These are phyloP conservation scores for Cladorrhinum sp. DNA, from an alignment of 2,329 filamentous ascomycete genomes.

Conservation along the genomic window DNA sequence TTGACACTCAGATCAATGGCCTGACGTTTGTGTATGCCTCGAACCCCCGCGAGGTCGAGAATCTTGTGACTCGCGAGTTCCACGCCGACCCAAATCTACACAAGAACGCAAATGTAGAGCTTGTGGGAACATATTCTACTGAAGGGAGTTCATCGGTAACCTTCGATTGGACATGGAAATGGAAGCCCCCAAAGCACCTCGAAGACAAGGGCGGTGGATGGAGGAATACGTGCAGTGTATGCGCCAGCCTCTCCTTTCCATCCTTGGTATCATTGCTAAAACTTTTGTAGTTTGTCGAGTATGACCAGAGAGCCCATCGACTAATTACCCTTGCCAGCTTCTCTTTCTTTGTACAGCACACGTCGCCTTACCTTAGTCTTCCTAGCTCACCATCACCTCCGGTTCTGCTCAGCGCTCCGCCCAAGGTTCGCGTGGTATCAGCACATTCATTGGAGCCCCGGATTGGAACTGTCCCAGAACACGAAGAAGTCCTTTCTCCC, in stretches of 20 bases:
- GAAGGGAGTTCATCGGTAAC: conserved; percentile 78
- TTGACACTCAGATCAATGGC: conserved; percentile 79
- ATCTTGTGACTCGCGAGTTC: conserved; percentile 90
- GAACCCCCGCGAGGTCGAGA: conserved; percentile 83
- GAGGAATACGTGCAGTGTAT: conserved; percentile 89
- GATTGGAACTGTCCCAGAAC: conserved; percentile 69
- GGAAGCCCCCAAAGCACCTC: conserved; percentile 78
- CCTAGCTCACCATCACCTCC: conserved; percentile 68
- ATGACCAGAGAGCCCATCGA: conserved; percentile 87
- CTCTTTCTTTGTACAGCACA: conserved; percentile 86
- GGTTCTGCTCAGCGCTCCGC: conserved; percentile 70
- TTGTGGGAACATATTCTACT: conserved; percentile 89
- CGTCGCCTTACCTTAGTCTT: conserved; percentile 45
- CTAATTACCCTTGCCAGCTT: conserved; percentile 87
- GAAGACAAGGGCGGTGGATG: conserved; percentile 89
- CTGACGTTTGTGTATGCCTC: conserved; percentile 91
- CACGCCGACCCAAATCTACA: conserved; percentile 96
- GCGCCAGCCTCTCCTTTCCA: conserved; percentile 28
- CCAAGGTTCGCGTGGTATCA: conserved; percentile 79
- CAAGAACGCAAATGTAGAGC: conserved; percentile 92
- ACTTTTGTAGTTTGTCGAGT: conserved; percentile 77
- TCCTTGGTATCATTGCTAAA: conserved; percentile 27
- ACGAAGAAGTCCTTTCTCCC: conserved; percentile 59
- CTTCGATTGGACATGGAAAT: conserved; percentile 96
- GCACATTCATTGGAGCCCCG: conserved; percentile 82